phyloP scores from a whole-genome alignment of 306 rosid genomes.

The Psophocarpus tetragonolobus region DNA sequence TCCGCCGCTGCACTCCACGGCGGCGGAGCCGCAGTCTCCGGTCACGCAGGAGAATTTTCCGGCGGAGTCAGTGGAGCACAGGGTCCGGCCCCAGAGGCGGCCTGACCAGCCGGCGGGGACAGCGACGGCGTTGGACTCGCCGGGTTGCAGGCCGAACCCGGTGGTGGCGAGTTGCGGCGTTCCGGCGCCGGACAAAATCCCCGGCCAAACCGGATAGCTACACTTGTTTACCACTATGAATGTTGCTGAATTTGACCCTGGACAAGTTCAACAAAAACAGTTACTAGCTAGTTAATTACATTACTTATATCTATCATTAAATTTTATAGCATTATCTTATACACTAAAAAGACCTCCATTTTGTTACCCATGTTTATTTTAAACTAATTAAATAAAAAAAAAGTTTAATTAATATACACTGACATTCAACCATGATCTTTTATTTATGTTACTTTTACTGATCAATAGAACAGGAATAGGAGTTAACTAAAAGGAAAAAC shows the following conservation, averaged over 20 bases:
- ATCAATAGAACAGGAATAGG: background rate
- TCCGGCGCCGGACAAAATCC: slow-evolving; percentile 67
- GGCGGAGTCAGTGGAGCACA: slow-evolving; percentile 47
- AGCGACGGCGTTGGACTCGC: slow-evolving; percentile 38
- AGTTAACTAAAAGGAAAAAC: background rate
- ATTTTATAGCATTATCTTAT: too few relatives aligned
- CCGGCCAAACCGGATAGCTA: slow-evolving; percentile 68
- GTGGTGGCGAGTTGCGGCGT: slow-evolving; percentile 51
- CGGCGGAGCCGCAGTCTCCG: slow-evolving; percentile 66
- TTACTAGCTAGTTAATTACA: background rate
- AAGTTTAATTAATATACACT: too few relatives aligned
- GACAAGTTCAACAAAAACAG: background rate
- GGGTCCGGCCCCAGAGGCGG: slow-evolving; percentile 75
- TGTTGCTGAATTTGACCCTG: slow-evolving; percentile 51
- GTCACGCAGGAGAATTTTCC: slow-evolving; percentile 62
- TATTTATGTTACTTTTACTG: too few relatives aligned
- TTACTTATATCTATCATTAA: too few relatives aligned
- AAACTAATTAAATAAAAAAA: too few relatives aligned
- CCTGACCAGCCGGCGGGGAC: slow-evolving; percentile 73
- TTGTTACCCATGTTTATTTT: too few relatives aligned
- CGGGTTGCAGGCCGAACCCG: slow-evolving; percentile 55
- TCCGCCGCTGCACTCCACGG: slow-evolving; percentile 46
- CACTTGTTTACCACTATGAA: slow-evolving; percentile 63
- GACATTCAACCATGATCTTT: too few relatives aligned
- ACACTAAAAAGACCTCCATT: too few relatives aligned